Base-by-base conservation (phyloP, 768 basidiomycete genomes). In the Lactarius deliciosus region DNA sequence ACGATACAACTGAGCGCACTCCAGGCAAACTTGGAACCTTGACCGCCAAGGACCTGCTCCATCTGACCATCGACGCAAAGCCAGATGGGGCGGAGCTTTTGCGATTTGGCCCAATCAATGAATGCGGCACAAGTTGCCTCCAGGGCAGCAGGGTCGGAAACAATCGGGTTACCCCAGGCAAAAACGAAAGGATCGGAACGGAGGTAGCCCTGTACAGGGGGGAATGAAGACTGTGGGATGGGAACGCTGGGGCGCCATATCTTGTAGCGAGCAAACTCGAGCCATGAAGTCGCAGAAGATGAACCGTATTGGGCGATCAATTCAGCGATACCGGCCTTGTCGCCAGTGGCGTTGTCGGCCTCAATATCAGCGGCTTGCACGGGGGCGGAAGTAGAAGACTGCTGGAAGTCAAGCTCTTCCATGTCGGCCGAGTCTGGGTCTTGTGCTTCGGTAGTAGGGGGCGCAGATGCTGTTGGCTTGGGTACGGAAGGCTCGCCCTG, bases 261-360 rank as follows among this genome's bases (percentile, higher is more conserved):
- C 22, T 78, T 74, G 77, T 77, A 81, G 69, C 74, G 77, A 54
- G 70, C 82, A 78, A 65, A 69, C 72, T 92, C 88, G 10, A 89
- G 79, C 88, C 88, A 91, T 10, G 87, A 83, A 0, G 88, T 91
- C 50, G 88, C 83, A 61, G 85, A 85, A 8, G 86, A 84, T 40
- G 88, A 87, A 20, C 88, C 88, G 69, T 90, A 84, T 60, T 80
- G 78, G 5, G 87, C 87, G 56, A 89, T 83, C 68, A 90, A 79
- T 69, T 77, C 55, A 7, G 61, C 50, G 20, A 54, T n/a, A 28
- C 61, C 50, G 0, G 47, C 68, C 41, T 70, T 70, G 32, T 65
- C 68, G 6, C 60, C 69, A 18, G 57, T 50, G 9, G 64, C 68
- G 2, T 43, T 57, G 40, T 61, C 68, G 8, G 34, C 63, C 47